Base-by-base conservation (phyloP, 495 filamentous ascomycete genomes). In the Amphirosellinia nigrospora region DNA sequence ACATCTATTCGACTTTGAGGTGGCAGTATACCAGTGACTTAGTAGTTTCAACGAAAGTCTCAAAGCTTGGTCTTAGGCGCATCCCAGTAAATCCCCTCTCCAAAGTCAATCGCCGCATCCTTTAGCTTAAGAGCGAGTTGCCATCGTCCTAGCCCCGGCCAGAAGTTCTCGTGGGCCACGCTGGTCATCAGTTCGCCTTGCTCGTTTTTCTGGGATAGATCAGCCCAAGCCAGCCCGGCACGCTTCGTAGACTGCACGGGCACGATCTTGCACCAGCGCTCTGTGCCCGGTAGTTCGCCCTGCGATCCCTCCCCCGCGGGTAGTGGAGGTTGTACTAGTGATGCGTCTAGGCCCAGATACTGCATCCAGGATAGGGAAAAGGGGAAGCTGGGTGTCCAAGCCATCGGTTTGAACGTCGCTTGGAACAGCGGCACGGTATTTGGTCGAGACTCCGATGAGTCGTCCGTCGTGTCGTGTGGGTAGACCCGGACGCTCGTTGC, bases 81-180 rank as follows among this genome's bases (percentile, higher is more conserved):
- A 38, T 71, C 71, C 79, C 79, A 82, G 32, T 56, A 62, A 53
- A 71, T 67, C 3, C 73, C 76, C 34, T 75, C 73, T 13, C 69
- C 74, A 76, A 87, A 75, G 16, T 75, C 70, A 28, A 84, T 66
- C n/a, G 72, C 72, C 0, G 80, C 78, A 38, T 84, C 78, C 52
- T 83, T 77, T 74, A 85, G 72, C 76, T 78, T 78, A 4, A 85
- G 38, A 2, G 80, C 83, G 3, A 86, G 36, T 39, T 73, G 73
- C 83, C 84, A 86, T 56, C 81, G 77, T 41, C 76, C 71, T 36
- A 84, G 53, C n/a, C 76, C 80, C 21, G 84, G 85, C 80, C 78
- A 87, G 71, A 82, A 85, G 68, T 82, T 82, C 9, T 73, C 72
- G 19, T 59, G 34, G 4, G 30, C 70, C 41, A 62, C 66, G 30